Evolutionary conservation across 2,329 filamentous ascomycete species (phyloP), one percentile per base, ranked within the genome.

Genomic region (Fusarium bulbicola): DNA sequence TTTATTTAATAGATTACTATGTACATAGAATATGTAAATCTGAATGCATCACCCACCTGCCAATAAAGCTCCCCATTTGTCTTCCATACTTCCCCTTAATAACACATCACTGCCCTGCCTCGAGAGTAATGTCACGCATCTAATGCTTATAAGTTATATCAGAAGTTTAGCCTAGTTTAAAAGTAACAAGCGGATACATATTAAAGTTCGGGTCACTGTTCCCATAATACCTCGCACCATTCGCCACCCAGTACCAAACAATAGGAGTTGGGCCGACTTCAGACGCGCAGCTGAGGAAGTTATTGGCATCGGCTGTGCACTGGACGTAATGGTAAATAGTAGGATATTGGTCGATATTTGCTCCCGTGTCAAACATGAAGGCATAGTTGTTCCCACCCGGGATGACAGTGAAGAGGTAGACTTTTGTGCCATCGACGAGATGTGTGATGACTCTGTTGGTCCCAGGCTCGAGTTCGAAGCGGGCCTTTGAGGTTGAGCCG

Each of bases 171-270:
- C 4, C 30, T 0, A 30, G 30, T 13, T 30, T 30, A 30, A 30
- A 30, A 30, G 30, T 30, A 30, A 30, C 30, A 30, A 30, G 30
- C 1, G 30, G 12, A 30, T 30, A 30, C 30, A 30, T 30, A 32
- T 50, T 3, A 24, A 10, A 50, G 15, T 18, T 1, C 0, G 14
- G 47, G 1, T 14, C 2, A 1, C 15, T n/a, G 7, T 50, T 50
- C 7, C 47, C 47, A 6, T 20, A 50, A 3, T 34, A 50, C 2
- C 46, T 50, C 14, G 0, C 2, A 7, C 0, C 0, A 2, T 5
- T 18, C 13, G 1, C 34, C 16, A 0, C 3, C 46, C 47, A 50
- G 47, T 34, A 50, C 47, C 47, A 34, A 13, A 24, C 30, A 34
- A 47, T 58, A 24, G n/a, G n/a, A 30, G 54, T 58, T 5, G 24